Evolutionary conservation across 2,329 filamentous ascomycete genomes (phyloP).

Genomic region (Dothidotthia symphoricarpi): DNA sequence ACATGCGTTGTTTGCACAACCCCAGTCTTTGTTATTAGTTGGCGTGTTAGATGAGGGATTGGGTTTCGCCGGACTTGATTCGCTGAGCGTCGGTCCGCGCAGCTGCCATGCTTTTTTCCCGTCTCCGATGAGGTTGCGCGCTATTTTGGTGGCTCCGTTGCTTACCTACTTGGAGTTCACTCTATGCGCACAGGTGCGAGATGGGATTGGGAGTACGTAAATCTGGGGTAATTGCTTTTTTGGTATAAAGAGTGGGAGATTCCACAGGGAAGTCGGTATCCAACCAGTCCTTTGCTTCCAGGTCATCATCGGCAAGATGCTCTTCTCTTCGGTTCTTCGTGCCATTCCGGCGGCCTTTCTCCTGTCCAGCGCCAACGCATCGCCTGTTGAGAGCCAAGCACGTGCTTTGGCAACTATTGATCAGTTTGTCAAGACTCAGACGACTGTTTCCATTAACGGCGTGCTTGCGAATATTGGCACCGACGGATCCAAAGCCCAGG

Average conservation of each 20-base stretch:
- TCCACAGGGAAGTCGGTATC: slow-evolving; percentile 2
- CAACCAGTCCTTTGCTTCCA: slow-evolving; percentile 3
- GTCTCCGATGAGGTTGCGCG: slow-evolving; percentile 10
- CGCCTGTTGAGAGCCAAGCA: slow-evolving; percentile 9
- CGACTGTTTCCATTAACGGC: slow-evolving; percentile 51
- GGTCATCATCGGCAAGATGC: slow-evolving; percentile 9
- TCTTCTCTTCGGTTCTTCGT: slow-evolving; percentile 14
- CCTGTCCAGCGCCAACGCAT: slow-evolving; percentile 6
- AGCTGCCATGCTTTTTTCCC: slow-evolving; percentile 6
- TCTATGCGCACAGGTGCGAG: slow-evolving; percentile 3
- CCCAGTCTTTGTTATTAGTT: slow-evolving; percentile 8
- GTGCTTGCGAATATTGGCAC: slow-evolving; percentile 58
- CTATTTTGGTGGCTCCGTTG: slow-evolving; percentile 14
- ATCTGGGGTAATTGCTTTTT: background rate
- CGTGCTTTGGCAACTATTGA: slow-evolving; percentile 16
- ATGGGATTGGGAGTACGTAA: background rate
- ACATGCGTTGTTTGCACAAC: slow-evolving; percentile 10
- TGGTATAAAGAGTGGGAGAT: slow-evolving; percentile 5
- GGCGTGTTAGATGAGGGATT: slow-evolving; percentile 13
- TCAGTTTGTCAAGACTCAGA: slow-evolving; percentile 46
- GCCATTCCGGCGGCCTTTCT: slow-evolving; percentile 17
- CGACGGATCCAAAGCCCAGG: slow-evolving; percentile 49
- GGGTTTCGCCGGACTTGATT: slow-evolving; percentile 10
- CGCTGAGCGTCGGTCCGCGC: slow-evolving; percentile 15
- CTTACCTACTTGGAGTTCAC: slow-evolving; percentile 12